These are phyloP conservation scores for Fraxinus sp. DNA, from an alignment of 305 asterid genomes.

Conservation along the genomic window DNA sequence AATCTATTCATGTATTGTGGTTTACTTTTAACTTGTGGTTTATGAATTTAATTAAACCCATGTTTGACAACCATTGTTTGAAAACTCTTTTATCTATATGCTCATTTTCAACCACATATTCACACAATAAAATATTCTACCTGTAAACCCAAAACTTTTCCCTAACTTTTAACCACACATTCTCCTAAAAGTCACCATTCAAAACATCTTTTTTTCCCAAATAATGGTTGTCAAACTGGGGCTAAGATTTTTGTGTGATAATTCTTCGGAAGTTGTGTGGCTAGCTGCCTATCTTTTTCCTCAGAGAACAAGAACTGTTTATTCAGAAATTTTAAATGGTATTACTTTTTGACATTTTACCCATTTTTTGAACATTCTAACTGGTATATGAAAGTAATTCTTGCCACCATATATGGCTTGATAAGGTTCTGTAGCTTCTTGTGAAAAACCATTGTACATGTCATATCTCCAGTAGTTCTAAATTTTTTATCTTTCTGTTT, in stretches of 20 bases:
- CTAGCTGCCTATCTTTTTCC: not conserved
- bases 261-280: not conserved
- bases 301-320: not conserved
- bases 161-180: not conserved
- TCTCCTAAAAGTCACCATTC: not conserved
- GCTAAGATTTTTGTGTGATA: not conserved
- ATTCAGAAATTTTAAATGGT: not conserved
- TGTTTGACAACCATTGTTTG: not conserved
- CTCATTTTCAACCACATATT: not conserved
- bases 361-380: not conserved
- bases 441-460: slow-evolving; percentile 2
- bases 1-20: not conserved
- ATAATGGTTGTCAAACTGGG: not conserved
- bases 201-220: not conserved
- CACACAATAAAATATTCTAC: not conserved
- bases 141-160: not conserved
- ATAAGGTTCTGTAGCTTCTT: not conserved
- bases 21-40: not conserved
- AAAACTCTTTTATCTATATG: not conserved
- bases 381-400: not conserved
- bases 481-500: slow-evolving; percentile 8
- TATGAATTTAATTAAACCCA: not conserved
- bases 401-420: not conserved
- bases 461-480: not conserved
- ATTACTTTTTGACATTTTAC: not conserved